Percentiles rank a stretch among this genome's conserved stretches.
phyloP scores from a whole-genome alignment of 2,329 filamentous ascomycete genomes.

The Teratosphaeria gauchensis region DNA sequence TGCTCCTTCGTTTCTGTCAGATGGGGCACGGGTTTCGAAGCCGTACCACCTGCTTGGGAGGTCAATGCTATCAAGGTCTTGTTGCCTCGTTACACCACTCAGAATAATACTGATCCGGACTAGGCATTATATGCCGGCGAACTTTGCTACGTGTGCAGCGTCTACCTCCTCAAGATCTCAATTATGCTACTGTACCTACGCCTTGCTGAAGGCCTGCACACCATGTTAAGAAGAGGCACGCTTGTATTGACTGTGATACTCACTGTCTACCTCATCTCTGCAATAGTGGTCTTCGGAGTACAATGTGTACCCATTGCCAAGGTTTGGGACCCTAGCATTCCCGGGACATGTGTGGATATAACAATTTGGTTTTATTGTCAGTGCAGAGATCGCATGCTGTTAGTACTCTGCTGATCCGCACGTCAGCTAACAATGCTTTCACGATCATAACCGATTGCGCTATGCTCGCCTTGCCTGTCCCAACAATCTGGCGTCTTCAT shows the following conservation, averaged over 20 bases:
- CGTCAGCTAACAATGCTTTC: slow-evolving; percentile 20
- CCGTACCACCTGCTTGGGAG: slow-evolving; percentile 11
- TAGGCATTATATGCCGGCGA: slow-evolving; percentile 20
- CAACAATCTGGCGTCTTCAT: slow-evolving; percentile 29
- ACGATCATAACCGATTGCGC: slow-evolving; percentile 31
- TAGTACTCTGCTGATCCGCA: background rate
- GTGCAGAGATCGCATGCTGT: background rate
- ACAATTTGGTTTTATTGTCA: slow-evolving; percentile 25
- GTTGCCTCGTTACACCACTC: background rate
- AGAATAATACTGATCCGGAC: background rate
- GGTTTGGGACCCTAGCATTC: slow-evolving; percentile 20
- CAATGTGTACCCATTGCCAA: slow-evolving; percentile 29
- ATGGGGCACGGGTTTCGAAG: slow-evolving; percentile 14
- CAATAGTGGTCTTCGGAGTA: slow-evolving; percentile 27
- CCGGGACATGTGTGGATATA: slow-evolving; percentile 27
- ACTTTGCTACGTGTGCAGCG: slow-evolving; percentile 31
- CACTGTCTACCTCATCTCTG: slow-evolving; percentile 25
- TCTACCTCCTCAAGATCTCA: slow-evolving; percentile 33
- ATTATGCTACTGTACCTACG: slow-evolving; percentile 32
- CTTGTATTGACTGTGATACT: slow-evolving; percentile 27
- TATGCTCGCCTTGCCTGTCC: slow-evolving; percentile 30
- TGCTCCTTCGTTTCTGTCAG: slow-evolving; percentile 11
- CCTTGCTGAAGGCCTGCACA: slow-evolving; percentile 18
- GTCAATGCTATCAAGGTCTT: slow-evolving; percentile 11
- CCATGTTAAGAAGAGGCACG: slow-evolving; percentile 7